Evolutionary conservation across 176 grass and related monocot genomes (phyloP).

Genomic region (Oryza rufipogon): DNA sequence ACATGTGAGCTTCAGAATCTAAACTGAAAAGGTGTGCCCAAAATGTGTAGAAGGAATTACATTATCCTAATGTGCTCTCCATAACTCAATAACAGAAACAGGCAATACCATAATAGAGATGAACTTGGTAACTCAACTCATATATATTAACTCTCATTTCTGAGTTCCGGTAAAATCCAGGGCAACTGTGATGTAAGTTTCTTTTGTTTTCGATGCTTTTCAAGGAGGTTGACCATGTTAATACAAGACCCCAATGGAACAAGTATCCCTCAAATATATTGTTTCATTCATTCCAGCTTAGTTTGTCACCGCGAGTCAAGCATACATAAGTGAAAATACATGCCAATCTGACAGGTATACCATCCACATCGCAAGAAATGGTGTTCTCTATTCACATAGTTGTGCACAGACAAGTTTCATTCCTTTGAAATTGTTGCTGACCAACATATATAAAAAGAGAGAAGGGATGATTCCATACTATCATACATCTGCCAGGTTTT

Average conservation of each 20-base stretch:
- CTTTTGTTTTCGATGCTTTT: neutral
- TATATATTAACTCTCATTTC: neutral
- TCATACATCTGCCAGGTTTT: no score
- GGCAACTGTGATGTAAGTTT: neutral
- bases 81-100: slow-evolving; percentile 5
- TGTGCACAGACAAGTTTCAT: neutral
- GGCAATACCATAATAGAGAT: neutral
- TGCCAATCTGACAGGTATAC: neutral
- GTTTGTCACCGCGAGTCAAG: neutral
- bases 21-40: neutral
- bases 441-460: neutral
- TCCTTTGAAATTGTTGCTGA: neutral
- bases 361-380: slow-evolving; percentile 14
- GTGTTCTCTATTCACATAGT: neutral
- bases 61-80: neutral
- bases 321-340: slow-evolving; percentile 22
- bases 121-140: neutral
- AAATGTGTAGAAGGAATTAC: neutral
- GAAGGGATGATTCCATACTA: neutral
- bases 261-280: neutral
- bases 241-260: neutral
- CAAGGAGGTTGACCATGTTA: neutral
- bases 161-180: neutral
- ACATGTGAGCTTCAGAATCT: slow-evolving; percentile 21
- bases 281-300: neutral